Evolutionary conservation across 495 filamentous ascomycete species (phyloP), one percentile per base, ranked within the genome.

Genomic region (Aeminium ludgeri): DNA sequence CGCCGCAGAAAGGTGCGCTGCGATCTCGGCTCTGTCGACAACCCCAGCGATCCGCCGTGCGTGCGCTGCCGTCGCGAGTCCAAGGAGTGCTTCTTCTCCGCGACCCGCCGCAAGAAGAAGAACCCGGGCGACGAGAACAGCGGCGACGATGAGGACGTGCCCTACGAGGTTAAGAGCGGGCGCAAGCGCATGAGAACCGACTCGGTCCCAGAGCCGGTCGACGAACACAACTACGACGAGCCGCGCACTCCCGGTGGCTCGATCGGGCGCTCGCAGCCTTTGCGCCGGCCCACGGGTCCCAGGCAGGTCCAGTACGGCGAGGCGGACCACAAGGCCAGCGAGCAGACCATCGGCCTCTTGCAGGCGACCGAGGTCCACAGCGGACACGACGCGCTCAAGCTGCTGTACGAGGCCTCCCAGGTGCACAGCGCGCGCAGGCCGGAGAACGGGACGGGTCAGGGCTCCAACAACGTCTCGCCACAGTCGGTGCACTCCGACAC

Each of bases 71-170:
- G 84, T 18, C 76, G 89, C 44, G 89, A 97, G 63, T 69, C 76
- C 63, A 93, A 93, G 61, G 78, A 92, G 50, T 97, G 89, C 66
- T 87, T 76, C 67, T 96, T 97, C 66, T 92, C 86, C 46, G 82
- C 84, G n/a, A 96, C 86, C 30, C 69, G 87, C 34, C 72, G 89
- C 49, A 96, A 95, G 74, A 70, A 83, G 52, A 91, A 91, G 64
- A 65, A 68, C 37, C 23, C 20, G n/a, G 43, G 43, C 7, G 19
- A 6, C 1, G 36, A 31, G 10, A 34, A 28, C 11, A 36, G 29
- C 18, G 46, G 12, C 20, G 18, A 15, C 18, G 17, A 35, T 23
- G 40, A 41, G 10, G 79, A 85, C 43, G 39, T 37, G 25, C 52
- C 57, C 32, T 60, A 58, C 48, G 59, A 62, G 52, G 41, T 59